Base-by-base conservation (phyloP, 352 stramenopile genomes). In the Halophytophthora polymorphica region DNA sequence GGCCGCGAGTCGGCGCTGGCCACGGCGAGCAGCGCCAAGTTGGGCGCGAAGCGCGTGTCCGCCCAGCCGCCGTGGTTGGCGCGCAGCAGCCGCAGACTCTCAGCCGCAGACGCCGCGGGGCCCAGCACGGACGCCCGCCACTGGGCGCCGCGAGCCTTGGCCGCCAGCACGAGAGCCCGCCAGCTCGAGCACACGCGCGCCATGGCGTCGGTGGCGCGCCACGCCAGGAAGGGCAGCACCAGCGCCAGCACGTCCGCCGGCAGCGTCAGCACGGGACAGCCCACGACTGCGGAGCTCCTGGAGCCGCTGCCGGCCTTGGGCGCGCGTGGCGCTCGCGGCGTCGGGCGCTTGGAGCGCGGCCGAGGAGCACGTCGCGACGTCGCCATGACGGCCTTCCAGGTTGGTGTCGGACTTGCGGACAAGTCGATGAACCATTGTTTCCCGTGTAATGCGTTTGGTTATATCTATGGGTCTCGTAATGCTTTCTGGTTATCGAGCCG, bases 201-300 rank as follows among this genome's bases (percentile, higher is more conserved):
- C 58, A 85, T 66, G 41, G 58, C 50, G 10, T 42, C 55, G 8
- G 69, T 82, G 45, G 79, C 71, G 45, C 54, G 59, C 73, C 73
- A 87, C 33, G 61, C 66, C 36, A 87, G 36, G 18, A 78, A 75
- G 37, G 56, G 60, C 42, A 82, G 47, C 15, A 87, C 35, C 39
- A 50, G 64, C 44, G 60, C 62, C 45, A 77, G 60, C 21, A 87
- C 51, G 31, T 87, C 76, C 23, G 52, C 34, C 2, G 73, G 69
- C n/a, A 87, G 53, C 22, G 45, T 38, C 14, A 64, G 39, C 39
- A 58, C 22, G 17, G 41, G 18, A 61, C 38, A 53, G 58, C 56
- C 15, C 33, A 14, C 33, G 33, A 14, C 33, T 2, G 15, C 13
- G 33, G 33, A n/a, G 15, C 25, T 4, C 25, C 4, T 8, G 8